phyloP scores from a whole-genome alignment of 352 stramenopile genomes.

The Globisporangium irregulare region DNA sequence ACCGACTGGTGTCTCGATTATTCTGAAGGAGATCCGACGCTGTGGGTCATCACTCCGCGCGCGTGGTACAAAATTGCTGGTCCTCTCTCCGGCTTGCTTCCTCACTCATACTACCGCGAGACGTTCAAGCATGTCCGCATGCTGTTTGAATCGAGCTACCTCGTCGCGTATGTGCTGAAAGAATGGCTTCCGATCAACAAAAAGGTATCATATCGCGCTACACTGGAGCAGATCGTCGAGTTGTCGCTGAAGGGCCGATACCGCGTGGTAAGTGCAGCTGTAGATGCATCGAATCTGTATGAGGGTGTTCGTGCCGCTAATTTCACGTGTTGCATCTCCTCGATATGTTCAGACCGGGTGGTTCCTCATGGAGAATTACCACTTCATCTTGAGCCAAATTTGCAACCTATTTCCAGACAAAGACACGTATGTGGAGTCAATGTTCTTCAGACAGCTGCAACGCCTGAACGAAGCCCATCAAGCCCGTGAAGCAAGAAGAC shows the following conservation, averaged over 20 bases:
- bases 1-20: conserved; percentile 88
- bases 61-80: conserved; percentile 87
- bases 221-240: conserved; percentile 79
- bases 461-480: conserved; percentile 65
- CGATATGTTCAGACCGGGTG: conserved; percentile 51
- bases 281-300: background rate
- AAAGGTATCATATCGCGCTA: conserved; percentile 80
- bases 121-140: conserved; percentile 74
- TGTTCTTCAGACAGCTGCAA: conserved; percentile 85
- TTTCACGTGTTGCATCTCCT: conserved; percentile 12
- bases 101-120: conserved; percentile 64
- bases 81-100: conserved; percentile 68
- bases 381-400: conserved; percentile 80
- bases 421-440: conserved; percentile 72
- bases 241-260: conserved; percentile 70
- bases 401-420: conserved; percentile 74
- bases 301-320: background rate
- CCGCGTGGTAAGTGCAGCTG: conserved; percentile 49
- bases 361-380: conserved; percentile 84
- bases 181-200: conserved; percentile 87
- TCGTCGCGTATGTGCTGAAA: conserved; percentile 82
- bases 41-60: conserved; percentile 82
- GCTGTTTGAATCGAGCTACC: conserved; percentile 81
- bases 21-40: conserved; percentile 75
- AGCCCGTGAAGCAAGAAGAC: conserved; percentile 47